A percentile compares a stretch with the other conserved stretches of the same genome.
phyloP scores from a whole-genome alignment of 805 yeast species.

The Suhomyces sp. region DNA sequence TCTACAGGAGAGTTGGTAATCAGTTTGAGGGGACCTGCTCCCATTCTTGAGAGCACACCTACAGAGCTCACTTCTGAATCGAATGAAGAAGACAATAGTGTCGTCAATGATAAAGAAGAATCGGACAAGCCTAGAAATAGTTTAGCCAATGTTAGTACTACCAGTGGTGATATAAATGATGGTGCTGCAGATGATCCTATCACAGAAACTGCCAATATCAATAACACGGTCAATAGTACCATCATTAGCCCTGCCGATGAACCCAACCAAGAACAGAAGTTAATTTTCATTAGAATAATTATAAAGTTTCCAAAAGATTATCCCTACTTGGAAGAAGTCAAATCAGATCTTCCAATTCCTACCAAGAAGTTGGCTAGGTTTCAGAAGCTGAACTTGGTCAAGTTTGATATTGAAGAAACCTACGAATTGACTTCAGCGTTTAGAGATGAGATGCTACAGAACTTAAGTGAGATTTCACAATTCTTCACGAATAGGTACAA shows the following conservation, averaged over 20 bases:
- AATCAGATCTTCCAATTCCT: constrained; percentile 8
- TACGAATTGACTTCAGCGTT: constrained; percentile 57
- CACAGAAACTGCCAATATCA: background rate
- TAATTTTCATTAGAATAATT: constrained; percentile 67
- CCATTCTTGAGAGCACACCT: constrained; percentile 6
- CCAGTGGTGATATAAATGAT: constrained; percentile 3
- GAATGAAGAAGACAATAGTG: background rate
- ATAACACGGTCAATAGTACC: constrained; percentile 2
- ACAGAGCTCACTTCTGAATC: background rate
- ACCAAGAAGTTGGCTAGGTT: constrained; percentile 17
- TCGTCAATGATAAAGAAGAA: constrained; percentile 2
- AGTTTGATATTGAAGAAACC: constrained; percentile 74
- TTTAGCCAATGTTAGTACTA: background rate
- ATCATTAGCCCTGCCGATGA: constrained; percentile 11
- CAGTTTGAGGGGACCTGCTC: constrained; percentile 66
- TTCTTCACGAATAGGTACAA: constrained; percentile 54
- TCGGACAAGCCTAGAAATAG: constrained; percentile 2
- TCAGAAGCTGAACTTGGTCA: constrained; percentile 24
- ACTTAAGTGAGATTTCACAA: constrained; percentile 54
- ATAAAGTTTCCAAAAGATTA: constrained; percentile 72
- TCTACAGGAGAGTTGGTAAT: constrained; percentile 77
- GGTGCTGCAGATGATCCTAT: constrained; percentile 2
- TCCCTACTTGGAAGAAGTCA: constrained; percentile 58
- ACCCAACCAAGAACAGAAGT: constrained; percentile 45
- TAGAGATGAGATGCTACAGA: constrained; percentile 49